A percentile compares a stretch with the other conserved stretches of the same genome.
Conservation (phyloP, 2,329 filamentous ascomycete species). For the Phaeophleospora eucalypticola region DNA sequence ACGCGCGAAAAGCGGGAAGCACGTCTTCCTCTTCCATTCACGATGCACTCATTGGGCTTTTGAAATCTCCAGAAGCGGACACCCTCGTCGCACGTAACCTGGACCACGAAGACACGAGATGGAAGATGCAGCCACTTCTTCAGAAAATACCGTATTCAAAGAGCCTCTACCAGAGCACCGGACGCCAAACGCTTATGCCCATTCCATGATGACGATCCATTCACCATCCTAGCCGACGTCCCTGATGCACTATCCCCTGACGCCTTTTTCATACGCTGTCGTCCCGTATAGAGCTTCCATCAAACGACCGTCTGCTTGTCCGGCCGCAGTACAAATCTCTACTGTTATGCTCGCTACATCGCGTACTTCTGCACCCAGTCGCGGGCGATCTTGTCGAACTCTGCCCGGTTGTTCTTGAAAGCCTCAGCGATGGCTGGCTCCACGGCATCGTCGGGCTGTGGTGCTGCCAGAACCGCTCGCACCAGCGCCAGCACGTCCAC, state of each 20-base stretch:
- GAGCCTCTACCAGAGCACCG: neutral
- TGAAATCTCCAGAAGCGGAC: too few species aligned
- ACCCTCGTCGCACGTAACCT: too few species aligned
- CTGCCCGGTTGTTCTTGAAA: slow-evolving; percentile 63
- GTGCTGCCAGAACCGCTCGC: slow-evolving; percentile 68
- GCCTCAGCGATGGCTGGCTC: slow-evolving; percentile 83
- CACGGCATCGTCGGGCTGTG: slow-evolving; percentile 84
- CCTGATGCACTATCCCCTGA: neutral
- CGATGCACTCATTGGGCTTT: too few species aligned
- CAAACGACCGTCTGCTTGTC: neutral
- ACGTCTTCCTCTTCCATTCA: too few species aligned
- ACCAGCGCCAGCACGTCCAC: slow-evolving; percentile 72
- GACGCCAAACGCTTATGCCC: neutral
- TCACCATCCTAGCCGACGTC: neutral
- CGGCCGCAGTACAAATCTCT: too few species aligned
- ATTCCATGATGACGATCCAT: neutral
- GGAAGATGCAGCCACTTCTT: too few species aligned
- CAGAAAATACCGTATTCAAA: neutral
- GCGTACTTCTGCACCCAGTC: slow-evolving; percentile 74
- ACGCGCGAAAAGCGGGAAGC: too few species aligned
- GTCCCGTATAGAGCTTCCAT: neutral
- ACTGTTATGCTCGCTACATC: slow-evolving; percentile 18
- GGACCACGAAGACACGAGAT: neutral
- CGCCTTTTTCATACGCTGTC: neutral
- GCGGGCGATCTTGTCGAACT: slow-evolving; percentile 71